Conservation (phyloP, 2,329 filamentous ascomycete genomes). For the Aspergillus floridensis region DNA sequence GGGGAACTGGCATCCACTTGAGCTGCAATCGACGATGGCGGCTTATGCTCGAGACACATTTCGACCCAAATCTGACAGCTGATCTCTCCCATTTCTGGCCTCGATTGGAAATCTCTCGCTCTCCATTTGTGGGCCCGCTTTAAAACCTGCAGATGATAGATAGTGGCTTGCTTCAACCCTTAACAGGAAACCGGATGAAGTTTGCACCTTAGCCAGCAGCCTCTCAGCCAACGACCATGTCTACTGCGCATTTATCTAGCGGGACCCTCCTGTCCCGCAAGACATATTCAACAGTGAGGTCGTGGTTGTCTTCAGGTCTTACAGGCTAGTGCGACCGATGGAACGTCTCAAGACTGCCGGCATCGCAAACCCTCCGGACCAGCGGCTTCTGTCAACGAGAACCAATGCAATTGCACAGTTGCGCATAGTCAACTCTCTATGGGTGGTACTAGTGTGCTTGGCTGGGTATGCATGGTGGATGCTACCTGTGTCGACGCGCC, state of each 20-base stretch:
- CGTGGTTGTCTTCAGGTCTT: no score
- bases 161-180: not conserved
- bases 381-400: not conserved
- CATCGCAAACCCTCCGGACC: not conserved
- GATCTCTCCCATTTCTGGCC: not conserved
- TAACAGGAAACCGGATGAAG: not conserved
- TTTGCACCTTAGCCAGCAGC: not conserved
- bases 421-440: not conserved
- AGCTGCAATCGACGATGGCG: not conserved
- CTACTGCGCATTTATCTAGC: not conserved
- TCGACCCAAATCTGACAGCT: not conserved
- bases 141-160: not conserved
- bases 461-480: not conserved
- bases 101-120: slow-evolving; percentile 1
- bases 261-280: not conserved
- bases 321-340: not conserved
- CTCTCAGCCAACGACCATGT: not conserved
- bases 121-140: slow-evolving; percentile 4
- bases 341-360: not conserved
- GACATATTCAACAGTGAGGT: not conserved
- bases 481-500: not conserved
- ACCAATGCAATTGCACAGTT: not conserved
- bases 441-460: slow-evolving; percentile 11
- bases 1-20: not conserved
- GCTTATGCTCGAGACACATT: not conserved